Evolutionary conservation across 306 rosid species (phyloP).

Genomic region (Acacia crassicarpa): DNA sequence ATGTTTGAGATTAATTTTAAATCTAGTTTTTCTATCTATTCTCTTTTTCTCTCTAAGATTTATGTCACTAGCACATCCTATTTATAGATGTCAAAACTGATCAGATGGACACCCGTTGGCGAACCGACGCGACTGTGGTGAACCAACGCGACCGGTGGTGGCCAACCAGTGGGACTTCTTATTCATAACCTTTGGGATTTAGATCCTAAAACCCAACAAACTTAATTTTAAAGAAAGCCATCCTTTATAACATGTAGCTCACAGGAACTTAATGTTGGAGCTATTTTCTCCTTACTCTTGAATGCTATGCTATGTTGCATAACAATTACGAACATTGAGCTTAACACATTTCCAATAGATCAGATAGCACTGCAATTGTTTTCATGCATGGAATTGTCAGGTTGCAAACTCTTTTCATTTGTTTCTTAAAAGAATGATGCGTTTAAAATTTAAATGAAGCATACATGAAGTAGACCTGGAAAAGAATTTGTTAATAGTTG

Average conservation of each 20-base stretch:
- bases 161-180: no score
- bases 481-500: background rate
- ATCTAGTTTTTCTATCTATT: no score
- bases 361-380: background rate
- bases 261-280: constrained; percentile 3
- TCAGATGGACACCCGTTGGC: no score
- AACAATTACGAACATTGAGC: background rate
- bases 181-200: no score
- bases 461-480: background rate
- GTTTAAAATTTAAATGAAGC: background rate
- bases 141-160: no score
- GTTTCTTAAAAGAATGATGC: background rate
- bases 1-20: no score
- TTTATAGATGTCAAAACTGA: no score
- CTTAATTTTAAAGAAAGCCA: background rate
- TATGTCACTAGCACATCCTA: no score
- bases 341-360: background rate
- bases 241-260: background rate
- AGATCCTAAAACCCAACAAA: no score
- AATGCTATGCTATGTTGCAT: background rate
- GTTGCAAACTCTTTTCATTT: no score
- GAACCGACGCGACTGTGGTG: no score
- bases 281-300: background rate
- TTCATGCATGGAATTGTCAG: background rate
- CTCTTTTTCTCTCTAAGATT: no score